These are phyloP conservation scores for Serpula lacrymans DNA, from an alignment of 768 basidiomycete genomes.

Conservation along the genomic window DNA sequence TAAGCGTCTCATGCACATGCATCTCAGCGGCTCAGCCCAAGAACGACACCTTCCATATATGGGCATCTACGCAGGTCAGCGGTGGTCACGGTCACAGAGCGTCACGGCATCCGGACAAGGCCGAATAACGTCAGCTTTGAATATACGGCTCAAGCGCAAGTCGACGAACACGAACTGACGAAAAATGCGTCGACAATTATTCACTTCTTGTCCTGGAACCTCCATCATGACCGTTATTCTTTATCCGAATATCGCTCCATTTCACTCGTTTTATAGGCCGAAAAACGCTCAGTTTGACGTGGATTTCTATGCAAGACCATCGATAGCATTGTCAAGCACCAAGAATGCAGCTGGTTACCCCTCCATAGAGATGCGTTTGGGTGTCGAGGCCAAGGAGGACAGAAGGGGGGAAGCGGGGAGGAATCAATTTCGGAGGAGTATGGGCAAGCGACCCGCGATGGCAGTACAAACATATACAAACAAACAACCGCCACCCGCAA, in stretches of 20 bases:
- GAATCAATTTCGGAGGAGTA: conserved; percentile 20
- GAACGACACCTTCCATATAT: conserved; percentile 17
- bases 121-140: conserved; percentile 16
- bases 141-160: conserved; percentile 21
- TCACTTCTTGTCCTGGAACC: conserved; percentile 31
- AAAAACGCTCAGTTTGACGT: too few relatives aligned
- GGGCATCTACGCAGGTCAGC: conserved; percentile 17
- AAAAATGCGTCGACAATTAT: conserved; percentile 17
- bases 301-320: too few relatives aligned
- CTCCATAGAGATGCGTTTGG: too few relatives aligned
- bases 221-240: conserved; percentile 27
- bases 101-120: conserved; percentile 19
- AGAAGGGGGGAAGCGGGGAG: conserved; percentile 20
- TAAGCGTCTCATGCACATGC: conserved; percentile 13
- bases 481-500: conserved; percentile 27
- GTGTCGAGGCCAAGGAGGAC: too few relatives aligned
- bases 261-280: too few relatives aligned
- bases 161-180: conserved; percentile 16
- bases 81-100: conserved; percentile 17
- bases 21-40: conserved; percentile 1
- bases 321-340: too few relatives aligned
- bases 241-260: too few relatives aligned
- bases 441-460: conserved; percentile 9
- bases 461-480: conserved; percentile 28
- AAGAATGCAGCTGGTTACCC: too few relatives aligned